Percentiles rank a stretch among this genome's conserved stretches.
Evolutionary conservation across 768 basidiomycete species (phyloP).

Genomic region (Auricularia cornea): DNA sequence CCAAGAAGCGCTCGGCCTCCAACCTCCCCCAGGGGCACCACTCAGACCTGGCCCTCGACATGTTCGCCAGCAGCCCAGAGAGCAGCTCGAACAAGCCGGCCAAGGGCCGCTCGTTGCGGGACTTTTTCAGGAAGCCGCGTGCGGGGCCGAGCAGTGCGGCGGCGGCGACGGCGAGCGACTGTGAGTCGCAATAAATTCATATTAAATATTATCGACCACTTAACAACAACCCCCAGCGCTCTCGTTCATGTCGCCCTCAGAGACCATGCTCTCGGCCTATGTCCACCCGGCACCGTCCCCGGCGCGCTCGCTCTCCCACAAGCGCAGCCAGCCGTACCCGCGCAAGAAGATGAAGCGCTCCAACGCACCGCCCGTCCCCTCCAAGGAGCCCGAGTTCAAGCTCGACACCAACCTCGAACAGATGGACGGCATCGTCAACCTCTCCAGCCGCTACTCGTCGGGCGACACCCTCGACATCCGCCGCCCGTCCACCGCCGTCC

Average conservation of each 20-base stretch:
- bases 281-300: not conserved
- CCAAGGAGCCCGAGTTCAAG: constrained; percentile 28
- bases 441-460: constrained; percentile 12
- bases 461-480: not conserved
- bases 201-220: too few species aligned
- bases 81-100: not conserved
- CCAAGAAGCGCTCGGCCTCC: not conserved
- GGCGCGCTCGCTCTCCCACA: not conserved
- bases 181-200: too few species aligned
- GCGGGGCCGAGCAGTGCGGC: too few species aligned
- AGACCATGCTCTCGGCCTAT: too few species aligned
- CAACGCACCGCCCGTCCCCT: constrained; percentile 18
- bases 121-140: too few species aligned
- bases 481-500: constrained; percentile 3
- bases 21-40: not conserved
- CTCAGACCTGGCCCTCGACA: not conserved
- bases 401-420: constrained; percentile 63
- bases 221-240: too few species aligned
- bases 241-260: too few species aligned
- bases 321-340: not conserved
- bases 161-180: too few species aligned
- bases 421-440: constrained; percentile 79
- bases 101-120: too few species aligned
- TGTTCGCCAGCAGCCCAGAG: not conserved
- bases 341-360: not conserved